These are phyloP conservation scores for Flaveria floridana DNA, from an alignment of 140 eudicot species.

Conservation along the genomic window DNA sequence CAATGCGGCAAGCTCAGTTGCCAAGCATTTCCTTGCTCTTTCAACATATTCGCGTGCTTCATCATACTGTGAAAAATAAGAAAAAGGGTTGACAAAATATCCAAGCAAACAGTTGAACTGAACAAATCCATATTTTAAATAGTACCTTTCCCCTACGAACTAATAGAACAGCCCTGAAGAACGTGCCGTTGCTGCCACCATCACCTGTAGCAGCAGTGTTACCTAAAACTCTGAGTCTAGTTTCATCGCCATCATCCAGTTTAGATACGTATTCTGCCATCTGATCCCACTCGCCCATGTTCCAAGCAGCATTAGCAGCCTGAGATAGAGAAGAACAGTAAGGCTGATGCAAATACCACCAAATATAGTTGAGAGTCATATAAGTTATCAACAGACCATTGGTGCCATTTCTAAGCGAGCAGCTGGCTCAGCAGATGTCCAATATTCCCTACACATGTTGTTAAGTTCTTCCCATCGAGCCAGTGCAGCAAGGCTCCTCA, in stretches of 20 bases:
- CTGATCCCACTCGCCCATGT: conserved; percentile 99
- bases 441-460: conserved; percentile 84
- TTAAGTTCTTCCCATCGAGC: conserved; percentile 99
- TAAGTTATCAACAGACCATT: conserved; percentile 54
- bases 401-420: conserved; percentile 99
- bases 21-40: conserved; percentile 96
- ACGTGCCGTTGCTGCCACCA: conserved; percentile 94
- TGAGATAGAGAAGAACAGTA: conserved; percentile 26
- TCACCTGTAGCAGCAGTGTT: conserved; percentile 92
- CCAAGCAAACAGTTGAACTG: not conserved
- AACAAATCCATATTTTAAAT: conserved; percentile 14
- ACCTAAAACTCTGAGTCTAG: conserved; percentile 73
- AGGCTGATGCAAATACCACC: conserved; percentile 4
- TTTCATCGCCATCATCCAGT: conserved; percentile 97
- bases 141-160: conserved; percentile 90
- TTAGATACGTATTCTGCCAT: conserved; percentile 95
- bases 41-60: conserved; percentile 97
- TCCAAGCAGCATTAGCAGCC: conserved; percentile 99
- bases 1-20: conserved; percentile 98
- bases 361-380: conserved; percentile 14
- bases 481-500: conserved; percentile 98
- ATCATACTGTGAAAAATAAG: conserved; percentile 59
- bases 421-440: conserved; percentile 97
- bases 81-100: not conserved
- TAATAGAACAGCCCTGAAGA: conserved; percentile 81